Base-by-base conservation (phyloP, 352 stramenopile species). In the Globisporangium okanoganense region DNA sequence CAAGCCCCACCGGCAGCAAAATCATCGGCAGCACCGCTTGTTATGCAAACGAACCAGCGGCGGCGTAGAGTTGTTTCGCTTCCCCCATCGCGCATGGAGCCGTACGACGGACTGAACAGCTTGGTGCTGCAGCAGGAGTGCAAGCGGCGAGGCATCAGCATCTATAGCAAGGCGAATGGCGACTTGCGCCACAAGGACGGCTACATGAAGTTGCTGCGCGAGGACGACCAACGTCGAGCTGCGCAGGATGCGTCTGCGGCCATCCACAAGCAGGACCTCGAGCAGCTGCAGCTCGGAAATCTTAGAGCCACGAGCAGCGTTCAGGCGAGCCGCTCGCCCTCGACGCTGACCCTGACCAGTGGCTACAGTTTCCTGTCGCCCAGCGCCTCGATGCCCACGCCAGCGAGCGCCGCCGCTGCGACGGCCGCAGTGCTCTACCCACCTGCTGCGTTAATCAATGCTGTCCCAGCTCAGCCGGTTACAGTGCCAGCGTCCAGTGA, bases 191-290 rank as follows among this genome's bases (percentile, higher is more conserved):
- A 29, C 8, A 55, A 55, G 48, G 10, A 2, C 14, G 48, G 48
- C 14, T 41, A 16, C 14, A 55, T 55, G 8, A 29, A 33, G 4
- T 5, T 55, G 18, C 12, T 55, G 27, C 48, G 27, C 18, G 48
- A 55, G 20, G 48, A 55, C 14, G 48, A 55, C 27, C 48, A 41
- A 25, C 25, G 48, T 3, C 48, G 48, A 22, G 48, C 48, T 3
- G 48, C 27, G 13, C 25, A 29, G 35, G 48, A 55, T 16, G 27
- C 48, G 14, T 55, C 48, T 5, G 48, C 48, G 6, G 13, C 25
- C 9, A 55, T 55, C 13, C 48, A 55, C 27, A 33, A 55, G 16
- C 27, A 55, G 48, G 48, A 55, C 35, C 27, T 55, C 12, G 48
- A 33, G 27, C 48, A 38, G 48, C 25, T 55, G 9, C 48, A 55